Conservation (phyloP, 495 filamentous ascomycete genomes). For the Talaromyces nanjingensis region DNA sequence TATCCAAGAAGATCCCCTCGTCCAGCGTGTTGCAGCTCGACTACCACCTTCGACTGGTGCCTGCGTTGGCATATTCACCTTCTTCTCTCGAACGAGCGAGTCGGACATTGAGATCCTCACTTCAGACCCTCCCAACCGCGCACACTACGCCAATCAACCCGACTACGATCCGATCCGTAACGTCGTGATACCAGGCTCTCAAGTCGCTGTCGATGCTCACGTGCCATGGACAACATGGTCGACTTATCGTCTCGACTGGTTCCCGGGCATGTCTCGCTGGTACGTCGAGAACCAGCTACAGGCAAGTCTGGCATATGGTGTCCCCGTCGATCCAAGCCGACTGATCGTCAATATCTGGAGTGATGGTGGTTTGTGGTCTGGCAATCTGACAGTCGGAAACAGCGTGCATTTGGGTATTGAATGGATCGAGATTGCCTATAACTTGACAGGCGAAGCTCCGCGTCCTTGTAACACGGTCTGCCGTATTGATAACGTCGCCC, state of each 20-base stretch:
- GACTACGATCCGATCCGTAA: constrained; percentile 34
- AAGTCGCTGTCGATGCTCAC: constrained; percentile 24
- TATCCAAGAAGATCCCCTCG: background rate
- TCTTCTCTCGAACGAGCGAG: constrained; percentile 55
- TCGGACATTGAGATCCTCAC: constrained; percentile 74
- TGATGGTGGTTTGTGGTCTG: constrained; percentile 66
- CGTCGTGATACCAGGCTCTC: constrained; percentile 28
- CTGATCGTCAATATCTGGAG: constrained; percentile 71
- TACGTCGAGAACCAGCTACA: constrained; percentile 54
- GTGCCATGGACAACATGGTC: constrained; percentile 59
- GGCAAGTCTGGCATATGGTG: constrained; percentile 53
- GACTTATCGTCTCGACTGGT: constrained; percentile 70
- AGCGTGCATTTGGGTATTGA: constrained; percentile 63
- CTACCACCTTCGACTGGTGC: constrained; percentile 39
- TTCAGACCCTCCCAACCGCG: constrained; percentile 40
- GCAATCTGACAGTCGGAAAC: constrained; percentile 55
- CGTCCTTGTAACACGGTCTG: constrained; percentile 6
- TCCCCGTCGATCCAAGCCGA: constrained; percentile 51
- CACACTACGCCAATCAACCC: constrained; percentile 74
- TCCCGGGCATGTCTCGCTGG: constrained; percentile 53
- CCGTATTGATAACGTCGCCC: constrained; percentile 4
- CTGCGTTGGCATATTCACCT: constrained; percentile 68
- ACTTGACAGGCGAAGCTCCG: constrained; percentile 24
- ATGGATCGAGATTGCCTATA: constrained; percentile 70
- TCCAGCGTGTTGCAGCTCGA: constrained; percentile 22